Percentiles rank a stretch among this genome's conserved stretches.
These are phyloP conservation scores for Rhododendron griersonianum DNA, from an alignment of 148 eudicot species.

Conservation along the genomic window DNA sequence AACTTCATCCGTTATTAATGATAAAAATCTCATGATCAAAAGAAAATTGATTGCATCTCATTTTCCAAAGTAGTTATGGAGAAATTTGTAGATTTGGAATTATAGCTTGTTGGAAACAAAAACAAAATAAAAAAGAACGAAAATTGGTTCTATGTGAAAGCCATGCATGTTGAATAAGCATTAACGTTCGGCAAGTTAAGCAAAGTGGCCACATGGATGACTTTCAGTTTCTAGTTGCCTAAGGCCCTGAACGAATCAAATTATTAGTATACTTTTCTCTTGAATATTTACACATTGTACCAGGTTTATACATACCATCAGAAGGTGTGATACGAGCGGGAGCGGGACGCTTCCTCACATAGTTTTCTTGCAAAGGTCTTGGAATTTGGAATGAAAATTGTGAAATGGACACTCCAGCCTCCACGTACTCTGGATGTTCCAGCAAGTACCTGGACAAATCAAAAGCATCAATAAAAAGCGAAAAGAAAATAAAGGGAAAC, in stretches of 20 bases:
- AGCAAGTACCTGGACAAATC: conserved; percentile 53
- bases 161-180: neutral
- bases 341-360: conserved; percentile 75
- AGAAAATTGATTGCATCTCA: neutral
- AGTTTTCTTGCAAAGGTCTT: conserved; percentile 81
- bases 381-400: conserved; percentile 90
- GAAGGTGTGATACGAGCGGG: conserved; percentile 26
- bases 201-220: neutral
- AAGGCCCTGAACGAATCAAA: neutral
- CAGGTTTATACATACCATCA: conserved; percentile 28
- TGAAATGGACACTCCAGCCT: conserved; percentile 55
- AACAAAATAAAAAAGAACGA: neutral
- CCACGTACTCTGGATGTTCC: conserved; percentile 60
- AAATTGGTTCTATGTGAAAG: neutral
- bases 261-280: neutral
- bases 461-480: neutral
- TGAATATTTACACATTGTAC: neutral
- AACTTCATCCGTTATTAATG: neutral
- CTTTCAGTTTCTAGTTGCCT: neutral
- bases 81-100: neutral
- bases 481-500: neutral
- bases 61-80: neutral
- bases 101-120: neutral
- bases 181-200: neutral
- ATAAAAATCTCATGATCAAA: neutral